phyloP scores from a whole-genome alignment of 192 early-diverging fungal genomes.

The Spinellus fusiger region DNA sequence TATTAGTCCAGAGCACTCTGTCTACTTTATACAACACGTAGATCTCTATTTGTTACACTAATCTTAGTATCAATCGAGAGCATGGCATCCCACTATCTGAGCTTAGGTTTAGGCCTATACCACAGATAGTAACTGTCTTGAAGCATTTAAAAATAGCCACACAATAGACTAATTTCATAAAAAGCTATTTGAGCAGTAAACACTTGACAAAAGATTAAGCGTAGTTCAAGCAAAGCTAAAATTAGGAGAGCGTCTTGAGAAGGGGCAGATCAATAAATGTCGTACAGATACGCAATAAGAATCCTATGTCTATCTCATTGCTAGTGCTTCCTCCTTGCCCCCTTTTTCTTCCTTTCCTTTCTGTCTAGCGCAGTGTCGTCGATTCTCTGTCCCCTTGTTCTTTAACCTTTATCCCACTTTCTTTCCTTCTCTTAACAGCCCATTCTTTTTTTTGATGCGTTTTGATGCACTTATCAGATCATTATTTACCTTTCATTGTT shows the following conservation, averaged over 20 bases:
- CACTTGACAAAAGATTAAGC: background rate
- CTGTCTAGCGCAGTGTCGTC: background rate
- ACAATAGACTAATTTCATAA: background rate
- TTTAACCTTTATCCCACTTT: background rate
- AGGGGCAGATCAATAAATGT: background rate
- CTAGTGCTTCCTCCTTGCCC: background rate
- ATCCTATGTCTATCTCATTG: background rate
- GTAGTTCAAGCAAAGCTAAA: background rate
- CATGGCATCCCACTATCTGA: no score
- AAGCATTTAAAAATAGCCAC: background rate
- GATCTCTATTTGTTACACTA: no score
- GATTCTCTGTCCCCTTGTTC: no score
- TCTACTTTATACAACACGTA: no score
- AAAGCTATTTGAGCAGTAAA: background rate
- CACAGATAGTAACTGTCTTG: no score
- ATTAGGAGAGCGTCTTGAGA: background rate
- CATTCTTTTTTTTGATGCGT: background rate
- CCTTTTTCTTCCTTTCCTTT: background rate
- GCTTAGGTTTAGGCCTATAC: no score
- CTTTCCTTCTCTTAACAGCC: background rate
- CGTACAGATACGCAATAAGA: background rate
- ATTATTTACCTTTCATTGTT: background rate
- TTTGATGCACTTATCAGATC: background rate
- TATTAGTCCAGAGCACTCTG: no score
- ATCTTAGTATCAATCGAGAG: no score